Evolutionary conservation across 192 early-diverging fungal species (phyloP), one percentile per base, ranked within the genome.

Genomic region (Coemansia sp.): DNA sequence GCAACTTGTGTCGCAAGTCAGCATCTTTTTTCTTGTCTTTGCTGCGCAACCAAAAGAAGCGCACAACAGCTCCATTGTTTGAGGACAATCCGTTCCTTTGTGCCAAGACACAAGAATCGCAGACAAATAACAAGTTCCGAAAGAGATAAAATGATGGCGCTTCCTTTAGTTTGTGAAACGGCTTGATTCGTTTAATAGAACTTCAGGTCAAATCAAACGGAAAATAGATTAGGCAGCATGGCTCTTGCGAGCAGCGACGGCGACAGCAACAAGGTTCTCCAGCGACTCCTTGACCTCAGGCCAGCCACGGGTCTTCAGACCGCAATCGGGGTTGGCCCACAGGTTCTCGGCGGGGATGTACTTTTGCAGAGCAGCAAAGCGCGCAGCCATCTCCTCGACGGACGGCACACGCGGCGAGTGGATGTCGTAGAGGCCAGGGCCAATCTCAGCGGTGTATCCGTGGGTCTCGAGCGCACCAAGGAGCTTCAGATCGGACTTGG

Each of bases 271-370:
- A 86, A 99, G 85, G 86, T 99, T 97, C 66, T 67, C 71, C 65
- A 97, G 76, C 11, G 93, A 89, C 71, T 86, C 86, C 76, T 95
- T 87, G 66, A 92, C 92, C 84, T 99, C 96, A 46, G 84, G 76
- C 96, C 96, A 98, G 46, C 90, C 92, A 76, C 96, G 90, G 45
- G 96, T 95, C 88, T 97, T 92, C 61, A 99, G 86, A 59, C 96
- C 96, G 76, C 96, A 99, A 83, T 99, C 96, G 32, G 96, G 96
- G 88, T 98, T 98, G 67, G 93, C 88, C 96, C 96, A 98, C 19
- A 97, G 75, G 59, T 91, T 85, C 42, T 91, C 83, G 25, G 83
- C 73, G 25, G 90, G 85, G 25, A 99, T 81, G 85, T 94, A 93
- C 83, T 89, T 88, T 69, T 92, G 85, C 86, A 97, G 92, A 52